Evolutionary conservation across 768 basidiomycete species (phyloP).

Genomic region (Russula sp.): DNA sequence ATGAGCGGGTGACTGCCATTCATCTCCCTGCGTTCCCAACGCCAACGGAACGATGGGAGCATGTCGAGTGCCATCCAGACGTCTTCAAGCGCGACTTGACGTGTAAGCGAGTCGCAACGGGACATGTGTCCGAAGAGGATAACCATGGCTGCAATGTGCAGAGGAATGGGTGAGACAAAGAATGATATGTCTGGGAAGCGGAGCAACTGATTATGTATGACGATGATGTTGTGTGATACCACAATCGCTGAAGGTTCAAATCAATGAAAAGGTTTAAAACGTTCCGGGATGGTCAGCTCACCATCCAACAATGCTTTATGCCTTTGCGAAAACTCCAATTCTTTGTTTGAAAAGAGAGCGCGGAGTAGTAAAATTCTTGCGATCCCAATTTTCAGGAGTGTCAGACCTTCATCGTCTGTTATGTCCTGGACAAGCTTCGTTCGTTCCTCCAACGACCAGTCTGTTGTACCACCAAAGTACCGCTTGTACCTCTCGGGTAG

Average conservation of each 20-base stretch:
- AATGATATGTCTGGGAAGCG: constrained; percentile 83
- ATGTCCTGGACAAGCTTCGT: constrained; percentile 68
- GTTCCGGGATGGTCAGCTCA: constrained; percentile 38
- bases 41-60: constrained; percentile 87
- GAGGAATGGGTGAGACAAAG: constrained; percentile 84
- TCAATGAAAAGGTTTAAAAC: constrained; percentile 4
- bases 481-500: constrained; percentile 69
- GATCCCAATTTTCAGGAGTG: constrained; percentile 79
- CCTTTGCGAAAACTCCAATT: constrained; percentile 60
- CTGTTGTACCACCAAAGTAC: constrained; percentile 77
- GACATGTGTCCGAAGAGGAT: constrained; percentile 87
- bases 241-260: constrained; percentile 57
- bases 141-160: constrained; percentile 90
- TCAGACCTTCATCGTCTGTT: constrained; percentile 77
- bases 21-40: constrained; percentile 83
- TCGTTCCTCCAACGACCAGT: constrained; percentile 66
- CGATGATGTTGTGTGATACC: constrained; percentile 83
- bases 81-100: constrained; percentile 70
- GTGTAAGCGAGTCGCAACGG: constrained; percentile 62
- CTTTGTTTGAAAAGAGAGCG: constrained; percentile 75
- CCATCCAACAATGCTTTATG: constrained; percentile 76
- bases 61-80: constrained; percentile 85
- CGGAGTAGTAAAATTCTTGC: constrained; percentile 73
- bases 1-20: constrained; percentile 83
- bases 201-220: constrained; percentile 80